Base-by-base conservation (phyloP, 73 alveolate genomes). In the Stentor coeruleus region DNA sequence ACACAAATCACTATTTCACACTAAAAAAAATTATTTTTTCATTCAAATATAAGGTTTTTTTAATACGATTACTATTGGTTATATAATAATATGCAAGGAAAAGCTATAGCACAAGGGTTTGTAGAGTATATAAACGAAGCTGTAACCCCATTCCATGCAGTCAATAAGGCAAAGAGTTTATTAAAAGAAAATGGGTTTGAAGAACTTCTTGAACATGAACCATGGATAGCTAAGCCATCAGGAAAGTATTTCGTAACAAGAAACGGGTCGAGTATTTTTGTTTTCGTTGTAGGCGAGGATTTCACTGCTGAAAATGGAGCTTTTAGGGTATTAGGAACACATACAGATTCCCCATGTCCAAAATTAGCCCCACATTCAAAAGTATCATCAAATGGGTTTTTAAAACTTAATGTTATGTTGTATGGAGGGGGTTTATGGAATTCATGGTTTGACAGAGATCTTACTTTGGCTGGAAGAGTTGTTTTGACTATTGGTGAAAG, bases 381-480 rank as follows among this genome's bases (percentile, higher is more conserved):
- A 33, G 82, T 77, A 37, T 58, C 87, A 38, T 14, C 76, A 35
- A 89, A 84, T 60, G 96, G 89, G 49, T n/a, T 90, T n/a, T 89
- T 87, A 86, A 81, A 89, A 90, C 82, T 87, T 79, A 87, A 87
- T 76, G 89, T 90, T 3, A 89, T 85, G 84, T 59, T 59, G 35
- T 90, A 90, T 90, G 96, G 96, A 3, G 96, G 96, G 3, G 96
- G 94, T 58, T 73, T 90, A 6, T 90, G 96, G 96, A 82, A 87
- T 38, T 87, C 93, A 31, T 90, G 93, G 93, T 66, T 90, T 74
- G 96, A 90, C 59, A 90, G 96, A 90, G 96, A 90, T 80, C 85
- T 90, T 74, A 81, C 94, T 31, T 41, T 90, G 55, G 94, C 94
- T 39, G 96, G 96, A 37, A 90, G 87, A 87, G 91, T 90, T 87